Conservation (phyloP, 148 eudicot genomes). For the Agrostemma githago region DNA sequence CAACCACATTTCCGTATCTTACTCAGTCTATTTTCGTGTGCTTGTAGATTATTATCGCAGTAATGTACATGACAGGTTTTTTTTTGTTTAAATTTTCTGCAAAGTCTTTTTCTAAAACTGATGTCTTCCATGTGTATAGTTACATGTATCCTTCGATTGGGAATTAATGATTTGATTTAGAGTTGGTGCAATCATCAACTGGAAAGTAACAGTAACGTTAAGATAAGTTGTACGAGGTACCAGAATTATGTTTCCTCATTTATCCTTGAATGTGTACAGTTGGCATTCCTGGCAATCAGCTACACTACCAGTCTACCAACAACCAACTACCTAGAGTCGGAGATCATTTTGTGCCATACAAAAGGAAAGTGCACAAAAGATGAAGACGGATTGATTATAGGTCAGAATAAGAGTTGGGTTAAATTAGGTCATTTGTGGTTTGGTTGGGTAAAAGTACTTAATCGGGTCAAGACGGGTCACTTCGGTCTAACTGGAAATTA, state of each 20-base stretch:
- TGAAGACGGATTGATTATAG: no score
- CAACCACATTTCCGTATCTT: neutral
- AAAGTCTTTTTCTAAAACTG: neutral
- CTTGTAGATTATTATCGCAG: slow-evolving; percentile 21
- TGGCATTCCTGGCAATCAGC: neutral
- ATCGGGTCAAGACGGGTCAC: no score
- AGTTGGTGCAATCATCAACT: neutral
- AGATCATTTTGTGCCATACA: no score
- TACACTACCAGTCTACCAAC: no score
- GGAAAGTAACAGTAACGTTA: neutral
- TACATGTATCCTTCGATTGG: neutral
- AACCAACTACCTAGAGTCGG: no score
- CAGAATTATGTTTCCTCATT: neutral
- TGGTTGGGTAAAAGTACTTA: no score
- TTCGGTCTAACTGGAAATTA: no score
- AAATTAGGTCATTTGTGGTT: no score
- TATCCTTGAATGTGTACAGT: neutral
- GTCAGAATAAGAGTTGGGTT: no score
- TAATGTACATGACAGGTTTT: slow-evolving; percentile 4
- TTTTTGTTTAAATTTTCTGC: neutral
- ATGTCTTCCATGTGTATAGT: slow-evolving; percentile 2
- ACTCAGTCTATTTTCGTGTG: neutral
- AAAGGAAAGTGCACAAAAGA: no score
- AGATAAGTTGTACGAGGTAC: neutral
- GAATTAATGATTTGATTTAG: neutral